A percentile compares a stretch with the other conserved stretches of the same genome.
Conservation (phyloP, 2,329 filamentous ascomycete species). For the Xylaria sp. region DNA sequence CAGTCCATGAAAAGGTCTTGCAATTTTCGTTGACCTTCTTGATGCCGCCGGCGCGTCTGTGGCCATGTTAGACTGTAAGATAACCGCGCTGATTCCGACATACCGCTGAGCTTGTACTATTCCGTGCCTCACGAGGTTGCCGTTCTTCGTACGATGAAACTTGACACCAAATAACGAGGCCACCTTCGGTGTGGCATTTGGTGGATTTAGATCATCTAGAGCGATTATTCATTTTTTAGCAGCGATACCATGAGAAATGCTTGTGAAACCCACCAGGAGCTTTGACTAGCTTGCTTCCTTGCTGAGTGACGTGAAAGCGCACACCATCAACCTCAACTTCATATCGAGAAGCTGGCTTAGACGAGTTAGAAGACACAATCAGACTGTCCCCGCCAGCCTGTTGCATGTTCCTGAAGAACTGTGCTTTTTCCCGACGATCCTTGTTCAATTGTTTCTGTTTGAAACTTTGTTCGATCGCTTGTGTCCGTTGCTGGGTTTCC, state of each 20-base stretch:
- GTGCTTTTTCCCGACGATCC: constrained; percentile 67
- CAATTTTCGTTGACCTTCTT: constrained; percentile 80
- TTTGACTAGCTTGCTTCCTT: constrained; percentile 84
- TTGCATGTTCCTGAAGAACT: constrained; percentile 61
- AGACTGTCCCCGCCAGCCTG: constrained; percentile 47
- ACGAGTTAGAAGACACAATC: constrained; percentile 46
- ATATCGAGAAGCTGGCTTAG: constrained; percentile 56
- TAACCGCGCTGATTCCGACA: constrained; percentile 50
- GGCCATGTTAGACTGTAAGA: constrained; percentile 53
- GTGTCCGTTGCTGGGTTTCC: constrained; percentile 72
- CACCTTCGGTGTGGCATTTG: constrained; percentile 77
- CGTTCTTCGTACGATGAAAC: constrained; percentile 87
- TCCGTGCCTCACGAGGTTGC: constrained; percentile 83
- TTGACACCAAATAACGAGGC: constrained; percentile 78
- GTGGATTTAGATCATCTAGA: constrained; percentile 67
- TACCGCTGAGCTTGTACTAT: constrained; percentile 81
- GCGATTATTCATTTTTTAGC: constrained; percentile 37
- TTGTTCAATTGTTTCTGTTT: constrained; percentile 64
- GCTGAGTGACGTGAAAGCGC: constrained; percentile 76
- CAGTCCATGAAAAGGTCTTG: constrained; percentile 75
- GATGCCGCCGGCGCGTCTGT: constrained; percentile 62
- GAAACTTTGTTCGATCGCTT: constrained; percentile 76
- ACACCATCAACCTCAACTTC: constrained; percentile 77
- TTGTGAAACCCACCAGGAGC: constrained; percentile 68
- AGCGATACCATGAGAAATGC: constrained; percentile 15